Base-by-base conservation (phyloP, 83 land plant genomes). In the Isoetes engelmannii region DNA sequence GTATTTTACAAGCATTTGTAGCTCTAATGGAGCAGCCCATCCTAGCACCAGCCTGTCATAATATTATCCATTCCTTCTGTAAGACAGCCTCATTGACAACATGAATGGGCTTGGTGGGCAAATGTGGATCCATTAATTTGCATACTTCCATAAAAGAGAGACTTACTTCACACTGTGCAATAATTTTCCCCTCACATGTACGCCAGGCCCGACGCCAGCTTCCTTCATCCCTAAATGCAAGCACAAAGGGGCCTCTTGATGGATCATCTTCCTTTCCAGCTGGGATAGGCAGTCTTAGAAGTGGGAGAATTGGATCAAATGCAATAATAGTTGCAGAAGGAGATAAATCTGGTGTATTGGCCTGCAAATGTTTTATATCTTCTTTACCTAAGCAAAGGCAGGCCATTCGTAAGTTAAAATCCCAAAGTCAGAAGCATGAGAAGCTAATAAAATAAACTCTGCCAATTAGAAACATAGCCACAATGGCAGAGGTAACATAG, bases 11-110 rank as follows among this genome's bases (percentile, higher is more conserved):
- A 37, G 79, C 85, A 47, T 70, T 75, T 13, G 90, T 79, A 4
- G 90, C 97, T 69, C 69, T 68, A 48, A 91, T 69, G 58, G 97
- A 75, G 67, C 93, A 91, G 0, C 92, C 88, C 70, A 84, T 62
- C 21, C 84, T 76, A 5, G 89, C 87, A 5, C 82, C 92, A 15
- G 78, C 77, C 84, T 83, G 57, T 57, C 61, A 61, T 10, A 41
- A 9, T 12, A 12, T 12, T 15, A 51, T 15, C 13, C 55, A 12
- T 15, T 51, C 55, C 3, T 15, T 51, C 55, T 51, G 15, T 51
- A 12, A 12, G 15, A 12, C 55, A 12, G 1, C 17, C 55, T 12
- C 55, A 51, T 15, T 12, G 15, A 51, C 55, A 51, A 12, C 13
- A 12, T 51, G 15, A 12, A 17, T 51, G 13, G 55, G 55, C 13